Conservation (phyloP, 176 grass and related monocot species). For the Carex myosuroides region DNA sequence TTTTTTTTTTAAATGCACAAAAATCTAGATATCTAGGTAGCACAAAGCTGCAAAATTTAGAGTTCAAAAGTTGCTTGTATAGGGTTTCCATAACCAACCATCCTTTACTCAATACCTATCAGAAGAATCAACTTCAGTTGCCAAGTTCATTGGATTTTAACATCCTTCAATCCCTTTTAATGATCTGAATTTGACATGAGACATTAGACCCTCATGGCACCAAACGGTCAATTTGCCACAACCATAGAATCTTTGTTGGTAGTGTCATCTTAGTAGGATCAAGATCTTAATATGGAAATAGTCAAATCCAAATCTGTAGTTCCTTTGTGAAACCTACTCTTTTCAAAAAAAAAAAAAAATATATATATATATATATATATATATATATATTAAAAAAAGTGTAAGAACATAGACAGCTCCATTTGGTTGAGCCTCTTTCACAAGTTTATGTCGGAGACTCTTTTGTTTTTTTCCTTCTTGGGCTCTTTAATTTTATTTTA, state of each 20-base stretch:
- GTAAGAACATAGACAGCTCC: not conserved
- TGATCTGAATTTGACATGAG: constrained; percentile 6
- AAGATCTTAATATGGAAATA: not conserved
- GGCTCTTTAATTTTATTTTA: not conserved
- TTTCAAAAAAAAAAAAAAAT: not conserved
- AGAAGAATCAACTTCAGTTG: not conserved
- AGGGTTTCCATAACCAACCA: not conserved
- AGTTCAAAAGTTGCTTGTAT: not conserved
- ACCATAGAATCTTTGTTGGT: not conserved
- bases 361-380: not conserved
- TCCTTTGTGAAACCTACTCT: not conserved
- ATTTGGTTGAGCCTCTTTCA: constrained; percentile 1
- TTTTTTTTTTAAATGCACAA: not conserved
- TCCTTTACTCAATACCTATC: not conserved
- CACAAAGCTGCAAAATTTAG: not conserved
- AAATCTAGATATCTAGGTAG: not conserved
- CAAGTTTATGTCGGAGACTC: constrained; percentile 1
- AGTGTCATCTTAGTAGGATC: not conserved
- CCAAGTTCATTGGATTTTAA: not conserved
- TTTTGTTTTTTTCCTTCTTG: not conserved
- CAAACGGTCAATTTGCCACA: constrained; percentile 15
- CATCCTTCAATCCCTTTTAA: not conserved
- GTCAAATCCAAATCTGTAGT: not conserved
- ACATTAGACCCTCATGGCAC: not conserved
- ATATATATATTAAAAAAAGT: not conserved